Percentiles rank a stretch among this genome's conserved stretches.
These are phyloP conservation scores for Mycena vitilis DNA, from an alignment of 768 basidiomycete genomes.

Conservation along the genomic window DNA sequence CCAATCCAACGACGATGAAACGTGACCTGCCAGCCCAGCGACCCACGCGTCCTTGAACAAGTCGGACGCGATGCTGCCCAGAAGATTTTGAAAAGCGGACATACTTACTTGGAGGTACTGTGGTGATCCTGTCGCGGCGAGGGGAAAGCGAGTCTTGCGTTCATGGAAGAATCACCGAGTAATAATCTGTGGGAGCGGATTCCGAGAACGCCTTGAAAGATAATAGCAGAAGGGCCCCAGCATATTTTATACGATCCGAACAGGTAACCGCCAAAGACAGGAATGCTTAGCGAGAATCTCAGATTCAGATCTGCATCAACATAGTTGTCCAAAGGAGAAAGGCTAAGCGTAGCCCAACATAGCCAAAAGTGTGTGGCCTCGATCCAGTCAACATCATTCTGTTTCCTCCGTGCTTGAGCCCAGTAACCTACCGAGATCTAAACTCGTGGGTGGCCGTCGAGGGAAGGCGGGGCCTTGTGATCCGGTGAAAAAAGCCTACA, in stretches of 20 bases:
- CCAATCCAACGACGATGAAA: neutral
- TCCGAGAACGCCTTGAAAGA: conserved; percentile 18
- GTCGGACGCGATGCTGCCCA: neutral
- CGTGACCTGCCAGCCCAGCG: no score
- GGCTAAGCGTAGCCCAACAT: conserved; percentile 6
- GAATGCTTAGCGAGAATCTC: conserved; percentile 32
- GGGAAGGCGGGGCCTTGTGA: conserved; percentile 8
- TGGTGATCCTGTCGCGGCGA: neutral
- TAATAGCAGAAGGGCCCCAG: conserved; percentile 13
- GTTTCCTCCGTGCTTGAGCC: conserved; percentile 9
- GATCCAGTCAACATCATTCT: conserved; percentile 12
- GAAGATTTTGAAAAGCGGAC: neutral
- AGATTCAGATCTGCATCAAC: conserved; percentile 31
- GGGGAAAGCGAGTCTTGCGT: conserved; percentile 8
- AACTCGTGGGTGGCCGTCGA: conserved; percentile 3
- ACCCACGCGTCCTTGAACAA: conserved; percentile 6
- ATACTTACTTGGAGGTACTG: conserved; percentile 14
- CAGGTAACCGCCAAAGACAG: conserved; percentile 25
- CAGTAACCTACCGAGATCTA: conserved; percentile 14
- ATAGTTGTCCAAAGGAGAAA: conserved; percentile 11
- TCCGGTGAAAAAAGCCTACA: conserved; percentile 22
- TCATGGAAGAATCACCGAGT: conserved; percentile 10
- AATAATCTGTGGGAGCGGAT: neutral
- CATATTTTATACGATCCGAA: conserved; percentile 30
- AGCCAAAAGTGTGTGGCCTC: conserved; percentile 9